These are phyloP conservation scores for Phellinidium pouzarii DNA, from an alignment of 1,284 basidiomycete genomes.

Conservation along the genomic window DNA sequence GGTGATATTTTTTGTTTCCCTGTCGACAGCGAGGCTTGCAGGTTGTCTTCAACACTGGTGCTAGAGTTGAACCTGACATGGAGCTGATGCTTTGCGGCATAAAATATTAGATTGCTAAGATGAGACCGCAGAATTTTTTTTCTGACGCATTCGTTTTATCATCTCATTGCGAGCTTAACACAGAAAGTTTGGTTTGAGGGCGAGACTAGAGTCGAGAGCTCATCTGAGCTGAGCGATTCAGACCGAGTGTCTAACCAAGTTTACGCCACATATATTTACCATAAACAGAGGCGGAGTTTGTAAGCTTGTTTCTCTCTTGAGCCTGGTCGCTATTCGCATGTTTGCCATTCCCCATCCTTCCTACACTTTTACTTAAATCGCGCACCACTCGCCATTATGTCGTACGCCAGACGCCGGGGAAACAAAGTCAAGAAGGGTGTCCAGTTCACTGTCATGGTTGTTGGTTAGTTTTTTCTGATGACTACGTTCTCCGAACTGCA, in stretches of 20 bases:
- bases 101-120: not conserved
- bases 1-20: not conserved
- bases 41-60: not conserved
- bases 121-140: not conserved
- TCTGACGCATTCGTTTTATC: not conserved
- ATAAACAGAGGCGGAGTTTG: not conserved
- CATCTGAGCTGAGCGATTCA: too few relatives aligned
- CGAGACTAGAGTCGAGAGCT: too few relatives aligned
- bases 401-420: constrained; percentile 79
- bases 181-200: too few relatives aligned
- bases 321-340: not conserved
- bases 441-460: constrained; percentile 93
- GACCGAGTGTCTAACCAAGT: too few relatives aligned
- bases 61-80: not conserved
- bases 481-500: constrained; percentile 16
- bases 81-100: not conserved
- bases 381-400: constrained; percentile 45
- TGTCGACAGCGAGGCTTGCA: not conserved
- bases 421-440: constrained; percentile 98
- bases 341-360: constrained; percentile 17
- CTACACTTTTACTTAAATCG: constrained; percentile 20
- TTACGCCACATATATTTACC: not conserved
- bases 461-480: constrained; percentile 51
- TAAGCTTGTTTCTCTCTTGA: not conserved
- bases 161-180: too few relatives aligned